phyloP scores from a whole-genome alignment of 805 yeast genomes.

The Sugiyamaella boreocaroliniensis region DNA sequence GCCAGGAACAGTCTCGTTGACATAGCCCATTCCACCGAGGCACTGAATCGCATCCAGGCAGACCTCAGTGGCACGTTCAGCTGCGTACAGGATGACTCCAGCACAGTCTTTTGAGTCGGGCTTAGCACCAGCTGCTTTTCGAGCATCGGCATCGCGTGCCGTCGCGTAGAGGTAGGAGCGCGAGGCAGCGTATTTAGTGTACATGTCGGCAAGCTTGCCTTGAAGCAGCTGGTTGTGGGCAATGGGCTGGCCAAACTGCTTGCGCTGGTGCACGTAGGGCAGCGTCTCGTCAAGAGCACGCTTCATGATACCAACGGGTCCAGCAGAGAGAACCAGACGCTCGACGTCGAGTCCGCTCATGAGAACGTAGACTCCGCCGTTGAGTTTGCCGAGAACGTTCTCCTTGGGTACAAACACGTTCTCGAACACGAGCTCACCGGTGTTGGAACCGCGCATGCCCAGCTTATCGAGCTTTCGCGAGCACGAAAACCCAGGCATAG shows the following conservation, averaged over 20 bases:
- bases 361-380: slow-evolving; percentile 28
- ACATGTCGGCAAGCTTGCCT: slow-evolving; percentile 32
- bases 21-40: slow-evolving; percentile 31
- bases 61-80: slow-evolving; percentile 30
- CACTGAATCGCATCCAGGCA: slow-evolving; percentile 29
- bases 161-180: slow-evolving; percentile 26
- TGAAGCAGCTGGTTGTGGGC: slow-evolving; percentile 29
- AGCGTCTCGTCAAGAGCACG: slow-evolving; percentile 26
- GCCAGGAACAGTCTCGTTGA: slow-evolving; percentile 29
- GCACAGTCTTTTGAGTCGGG: slow-evolving; percentile 29
- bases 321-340: slow-evolving; percentile 29
- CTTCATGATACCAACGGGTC: slow-evolving; percentile 28
- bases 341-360: slow-evolving; percentile 30
- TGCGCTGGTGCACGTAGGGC: slow-evolving; percentile 28
- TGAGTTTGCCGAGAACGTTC: slow-evolving; percentile 27
- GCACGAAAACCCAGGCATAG: slow-evolving; percentile 26
- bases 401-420: slow-evolving; percentile 29
- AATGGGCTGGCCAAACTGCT: slow-evolving; percentile 30
- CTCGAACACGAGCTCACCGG: slow-evolving; percentile 30
- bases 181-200: slow-evolving; percentile 29
- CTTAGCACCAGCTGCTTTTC: slow-evolving; percentile 22
- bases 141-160: slow-evolving; percentile 14
- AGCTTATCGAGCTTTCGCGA: slow-evolving; percentile 30
- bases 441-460: slow-evolving; percentile 32
- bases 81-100: slow-evolving; percentile 30